phyloP scores from a whole-genome alignment of 73 alveolate genomes.

The Tetrahymena thermophila region DNA sequence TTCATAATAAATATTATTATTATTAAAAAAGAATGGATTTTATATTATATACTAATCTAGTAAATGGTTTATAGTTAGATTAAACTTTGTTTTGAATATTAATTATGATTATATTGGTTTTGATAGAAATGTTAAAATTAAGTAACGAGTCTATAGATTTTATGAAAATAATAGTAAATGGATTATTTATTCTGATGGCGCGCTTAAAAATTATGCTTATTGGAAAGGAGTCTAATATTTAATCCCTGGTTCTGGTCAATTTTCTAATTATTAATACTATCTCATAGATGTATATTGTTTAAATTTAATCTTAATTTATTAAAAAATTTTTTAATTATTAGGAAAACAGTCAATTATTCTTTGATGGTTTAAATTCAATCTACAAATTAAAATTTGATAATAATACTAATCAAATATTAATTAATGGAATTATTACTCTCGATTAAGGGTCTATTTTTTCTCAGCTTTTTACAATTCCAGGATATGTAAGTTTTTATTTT shows the following conservation, averaged over 20 bases:
- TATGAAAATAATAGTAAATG: not conserved
- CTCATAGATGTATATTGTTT: not conserved
- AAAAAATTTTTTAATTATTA: too few species aligned
- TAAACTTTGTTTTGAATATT: not conserved
- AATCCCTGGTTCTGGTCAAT: not conserved
- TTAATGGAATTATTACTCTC: too few species aligned
- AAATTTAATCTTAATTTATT: not conserved
- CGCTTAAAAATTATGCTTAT: not conserved
- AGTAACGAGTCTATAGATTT: not conserved
- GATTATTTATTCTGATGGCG: not conserved
- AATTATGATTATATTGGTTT: too few species aligned
- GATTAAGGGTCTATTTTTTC: not conserved
- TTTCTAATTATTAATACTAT: too few species aligned
- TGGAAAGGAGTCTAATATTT: not conserved
- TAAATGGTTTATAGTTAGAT: not conserved
- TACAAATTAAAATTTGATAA: too few species aligned
- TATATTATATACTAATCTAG: not conserved
- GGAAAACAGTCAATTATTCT: not conserved
- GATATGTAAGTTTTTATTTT: not conserved
- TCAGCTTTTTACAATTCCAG: not conserved
- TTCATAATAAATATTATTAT: not conserved
- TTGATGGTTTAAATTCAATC: not conserved
- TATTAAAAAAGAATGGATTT: not conserved
- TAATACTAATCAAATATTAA: too few species aligned
- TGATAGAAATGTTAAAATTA: not conserved